Percentiles rank a stretch among this genome's conserved stretches.
Evolutionary conservation across 345 rosid species (phyloP).

Genomic region (Corchorus capsularis): DNA sequence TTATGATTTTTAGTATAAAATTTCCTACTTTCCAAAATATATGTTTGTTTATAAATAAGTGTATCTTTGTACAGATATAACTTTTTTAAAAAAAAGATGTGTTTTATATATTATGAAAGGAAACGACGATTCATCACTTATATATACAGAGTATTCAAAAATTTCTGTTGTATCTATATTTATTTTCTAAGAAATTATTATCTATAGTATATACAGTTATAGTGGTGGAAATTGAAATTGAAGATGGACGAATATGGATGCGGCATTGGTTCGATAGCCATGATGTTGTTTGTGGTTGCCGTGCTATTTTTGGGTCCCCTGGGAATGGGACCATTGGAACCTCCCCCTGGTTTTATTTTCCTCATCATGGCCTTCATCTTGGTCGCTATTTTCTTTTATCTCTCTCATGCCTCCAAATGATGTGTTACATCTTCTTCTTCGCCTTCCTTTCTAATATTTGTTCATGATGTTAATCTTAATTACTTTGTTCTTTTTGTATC

Average conservation of each 20-base stretch:
- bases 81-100: no score
- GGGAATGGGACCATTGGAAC: conserved; percentile 31
- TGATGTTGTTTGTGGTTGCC: conserved; percentile 31
- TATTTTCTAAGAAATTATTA: no score
- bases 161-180: no score
- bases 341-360: conserved; percentile 31
- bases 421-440: neutral
- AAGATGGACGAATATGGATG: conserved; percentile 28
- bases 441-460: neutral
- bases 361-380: conserved; percentile 29
- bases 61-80: no score
- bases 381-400: conserved; percentile 27
- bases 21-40: no score
- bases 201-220: neutral
- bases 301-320: conserved; percentile 31
- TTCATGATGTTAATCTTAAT: no score
- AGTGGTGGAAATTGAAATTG: neutral
- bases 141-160: no score
- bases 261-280: conserved; percentile 26
- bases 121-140: no score
- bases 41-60: no score
- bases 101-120: no score
- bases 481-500: no score
- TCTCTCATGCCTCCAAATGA: conserved; percentile 28
- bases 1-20: no score